Evolutionary conservation across 228 moss, liverwort and hornwort species (phyloP), one percentile per base, ranked within the genome.

Genomic region (Sphagnum fallax): DNA sequence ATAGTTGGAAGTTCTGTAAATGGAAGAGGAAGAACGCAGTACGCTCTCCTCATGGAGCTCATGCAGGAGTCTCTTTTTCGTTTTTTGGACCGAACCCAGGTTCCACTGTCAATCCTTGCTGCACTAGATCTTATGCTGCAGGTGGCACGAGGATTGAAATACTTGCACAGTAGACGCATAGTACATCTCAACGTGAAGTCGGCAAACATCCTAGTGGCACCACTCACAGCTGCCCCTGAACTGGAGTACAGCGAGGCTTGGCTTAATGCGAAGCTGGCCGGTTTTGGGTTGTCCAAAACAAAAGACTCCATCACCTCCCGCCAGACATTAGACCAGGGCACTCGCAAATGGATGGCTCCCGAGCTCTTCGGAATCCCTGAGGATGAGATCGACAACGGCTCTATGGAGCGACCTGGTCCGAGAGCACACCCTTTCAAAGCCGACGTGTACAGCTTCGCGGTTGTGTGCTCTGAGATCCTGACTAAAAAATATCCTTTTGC

Each of bases 181-280:
- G 72, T 65, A 15, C 72, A 72, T 65, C 65, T 59, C 18, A 65
- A 72, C 72, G 47, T 72, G 47, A 72, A 72, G 65, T 64, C 65
- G 49, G 15, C 32, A 47, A 72, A 72, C 65, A 59, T 72, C 59
- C 50, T 65, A 64, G 57, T 72, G 48, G 65, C 58, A 61, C 0
- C 61, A 2, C 61, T 61, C 7, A 32, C 32, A 32, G 61, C 4
- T 6, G 18, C 18, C 61, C 11, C 61, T n/a, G 61, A 13, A n/a
- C 18, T 61, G n/a, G 6, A 61, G 5, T 10, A n/a, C 61, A 49
- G 4, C 52, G 69, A 73, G 52, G 67, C 65, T 1, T 77, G 51
- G 0, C 70, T 71, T 11, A n/a, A 64, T 48, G 76, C 70, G 0
- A 80, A 80, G 74, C 5, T 80, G 60, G 65, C 65, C 0, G 74